phyloP scores from a whole-genome alignment of 78 protist species.

The Tieghemostelium lacteum region DNA sequence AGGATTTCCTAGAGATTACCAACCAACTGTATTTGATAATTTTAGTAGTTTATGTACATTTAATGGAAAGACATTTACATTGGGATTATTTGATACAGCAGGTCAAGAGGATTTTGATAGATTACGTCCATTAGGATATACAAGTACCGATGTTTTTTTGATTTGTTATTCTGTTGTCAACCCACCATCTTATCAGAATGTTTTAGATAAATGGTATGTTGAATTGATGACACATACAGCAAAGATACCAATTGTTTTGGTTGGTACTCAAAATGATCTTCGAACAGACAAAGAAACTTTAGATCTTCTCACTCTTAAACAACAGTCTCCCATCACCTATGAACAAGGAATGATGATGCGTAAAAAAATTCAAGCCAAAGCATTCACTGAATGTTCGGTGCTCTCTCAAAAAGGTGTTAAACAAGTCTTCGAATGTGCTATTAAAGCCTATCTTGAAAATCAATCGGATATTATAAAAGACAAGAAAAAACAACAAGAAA shows the following conservation, averaged over 20 bases:
- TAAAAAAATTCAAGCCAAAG: constrained; percentile 64
- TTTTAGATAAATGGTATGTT: constrained; percentile 84
- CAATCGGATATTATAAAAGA: constrained; percentile 7
- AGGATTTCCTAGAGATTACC: constrained; percentile 68
- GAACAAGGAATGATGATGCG: constrained; percentile 78
- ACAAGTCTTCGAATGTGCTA: constrained; percentile 75
- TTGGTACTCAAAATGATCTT: constrained; percentile 91
- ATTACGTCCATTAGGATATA: constrained; percentile 88
- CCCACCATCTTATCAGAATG: constrained; percentile 89
- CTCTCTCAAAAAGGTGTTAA: constrained; percentile 42
- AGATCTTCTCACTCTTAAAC: constrained; percentile 1
- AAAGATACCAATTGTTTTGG: constrained; percentile 87
- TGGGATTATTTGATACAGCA: constrained; percentile 91
- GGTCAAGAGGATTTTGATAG: constrained; percentile 89
- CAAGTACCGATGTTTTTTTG: constrained; percentile 86
- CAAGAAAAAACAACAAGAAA: constrained; percentile 17
- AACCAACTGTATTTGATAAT: constrained; percentile 93
- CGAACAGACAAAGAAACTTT: constrained; percentile 35
- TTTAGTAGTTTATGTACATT: constrained; percentile 89
- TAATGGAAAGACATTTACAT: constrained; percentile 87
- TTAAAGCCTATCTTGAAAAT: constrained; percentile 29
- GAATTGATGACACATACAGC: constrained; percentile 92
- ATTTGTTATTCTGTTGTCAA: constrained; percentile 84
- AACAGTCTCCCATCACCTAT: constrained; percentile 56
- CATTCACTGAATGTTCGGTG: constrained; percentile 67